Base-by-base conservation (phyloP, 2,329 filamentous ascomycete species). In the Chlorencoelia australis region DNA sequence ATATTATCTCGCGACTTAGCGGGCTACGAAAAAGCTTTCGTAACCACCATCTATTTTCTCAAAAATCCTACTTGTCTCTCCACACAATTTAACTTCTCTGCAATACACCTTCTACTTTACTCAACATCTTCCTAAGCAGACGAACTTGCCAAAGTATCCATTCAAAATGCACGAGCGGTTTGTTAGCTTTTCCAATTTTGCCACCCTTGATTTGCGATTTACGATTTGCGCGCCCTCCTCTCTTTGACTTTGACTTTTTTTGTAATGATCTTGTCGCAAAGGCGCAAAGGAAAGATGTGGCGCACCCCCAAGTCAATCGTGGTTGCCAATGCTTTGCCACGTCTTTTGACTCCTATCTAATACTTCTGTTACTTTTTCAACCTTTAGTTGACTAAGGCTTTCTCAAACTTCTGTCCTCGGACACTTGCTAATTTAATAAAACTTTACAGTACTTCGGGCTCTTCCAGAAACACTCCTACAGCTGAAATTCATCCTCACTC, bases 361-460 rank as follows among this genome's bases (percentile, higher is more conserved):
- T 31, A 11, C 16, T 13, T n/a, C 29, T 9, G 10, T 31, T 18
- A 17, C 11, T 13, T 31, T 44, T 43, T 29, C 36, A 25, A 26
- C 33, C 33, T 25, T 10, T 13, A 7, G 10, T 25, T 25, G 3
- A 25, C 22, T 25, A 25, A 25, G 13, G n/a, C 21, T 24, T 24
- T 25, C 6, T 25, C 13, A 10, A 10, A 10, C 13, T 25, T 30
- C 16, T 30, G n/a, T n/a, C n/a, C n/a, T n/a, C n/a, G n/a, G n/a
- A n/a, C n/a, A n/a, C n/a, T n/a, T n/a, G n/a, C n/a, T n/a, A n/a
- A n/a, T n/a, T n/a, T n/a, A n/a, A n/a, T n/a, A n/a, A n/a, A n/a
- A n/a, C n/a, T 33, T 33, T 5, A 25, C 32, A 47, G 44, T 20
- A 42, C 40, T 30, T 40, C 42, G 11, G 42, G 37, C 24, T 45